A percentile compares a stretch with the other conserved stretches of the same genome.
Conservation (phyloP, 371 early-diverging fungal species). For the Chytridium lagenaria region DNA sequence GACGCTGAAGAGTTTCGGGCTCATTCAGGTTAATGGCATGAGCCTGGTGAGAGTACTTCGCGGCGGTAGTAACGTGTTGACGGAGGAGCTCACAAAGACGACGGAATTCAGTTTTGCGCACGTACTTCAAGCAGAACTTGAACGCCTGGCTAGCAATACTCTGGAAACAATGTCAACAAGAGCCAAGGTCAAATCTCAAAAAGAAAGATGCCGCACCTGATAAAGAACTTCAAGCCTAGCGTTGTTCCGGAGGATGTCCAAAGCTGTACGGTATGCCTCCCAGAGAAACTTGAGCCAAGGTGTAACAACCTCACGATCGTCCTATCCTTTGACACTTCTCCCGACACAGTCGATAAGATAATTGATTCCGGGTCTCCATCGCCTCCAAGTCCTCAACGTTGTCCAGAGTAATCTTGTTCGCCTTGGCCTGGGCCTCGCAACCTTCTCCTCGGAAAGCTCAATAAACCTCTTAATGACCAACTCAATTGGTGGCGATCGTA, state of each 20-base stretch:
- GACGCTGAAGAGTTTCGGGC: slow-evolving; percentile 94
- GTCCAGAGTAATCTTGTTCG: slow-evolving; percentile 77
- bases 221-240: slow-evolving; percentile 92
- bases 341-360: slow-evolving; percentile 91
- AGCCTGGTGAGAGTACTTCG: slow-evolving; percentile 92
- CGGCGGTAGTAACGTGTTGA: slow-evolving; percentile 86
- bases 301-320: slow-evolving; percentile 95
- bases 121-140: slow-evolving; percentile 92
- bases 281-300: slow-evolving; percentile 98
- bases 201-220: slow-evolving; percentile 59
- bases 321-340: slow-evolving; percentile 93
- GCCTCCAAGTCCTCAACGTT: slow-evolving; percentile 94
- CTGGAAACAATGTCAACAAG: slow-evolving; percentile 27
- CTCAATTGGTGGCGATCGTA: slow-evolving; percentile 88
- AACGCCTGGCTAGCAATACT: slow-evolving; percentile 88
- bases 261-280: slow-evolving; percentile 96
- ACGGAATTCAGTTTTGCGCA: slow-evolving; percentile 97
- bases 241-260: slow-evolving; percentile 96
- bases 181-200: no score
- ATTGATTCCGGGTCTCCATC: slow-evolving; percentile 96
- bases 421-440: slow-evolving; percentile 92
- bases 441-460: slow-evolving; percentile 83
- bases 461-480: slow-evolving; percentile 86
- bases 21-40: slow-evolving; percentile 93
- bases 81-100: slow-evolving; percentile 96